Base-by-base conservation (phyloP, 2,329 filamentous ascomycete species). In the Sclerotinia trifoliorum region DNA sequence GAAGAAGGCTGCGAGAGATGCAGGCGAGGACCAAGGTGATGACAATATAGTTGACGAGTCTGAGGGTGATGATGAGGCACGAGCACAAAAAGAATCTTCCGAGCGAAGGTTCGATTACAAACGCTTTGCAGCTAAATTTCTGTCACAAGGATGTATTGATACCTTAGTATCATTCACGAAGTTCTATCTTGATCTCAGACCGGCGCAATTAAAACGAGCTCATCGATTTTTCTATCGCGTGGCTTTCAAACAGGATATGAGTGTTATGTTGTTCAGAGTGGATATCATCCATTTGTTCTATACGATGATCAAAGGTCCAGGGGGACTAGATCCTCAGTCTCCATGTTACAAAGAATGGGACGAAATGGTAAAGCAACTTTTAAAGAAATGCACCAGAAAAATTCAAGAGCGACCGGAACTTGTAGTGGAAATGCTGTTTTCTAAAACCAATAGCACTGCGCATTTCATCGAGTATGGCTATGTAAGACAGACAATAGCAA, bases 41-140 rank as follows among this genome's bases (percentile, higher is more conserved):
- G 65, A 67, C 13, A 82, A 81, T 0, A 82, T 83, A 8, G 85
- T 86, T 29, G 86, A 88, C 21, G 87, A 87, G 3, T 91, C 90
- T 2, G 90, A 91, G 57, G 89, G 86, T 5, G 92, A 96, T 75
- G 92, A 97, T 70, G 84, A 90, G 55, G 84, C 82, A 32, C 85
- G 88, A 73, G 92, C 90, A 0, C 88, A 93, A 73, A 85, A 85
- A 66, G 86, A 88, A 0, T 89, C 88, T 32, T 89, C 86, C 54
- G 95, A 99, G 78, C 88, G 95, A 65, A 96, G 94, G 74, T 99
- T 99, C 77, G 93, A 98, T 80, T 99, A 99, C 77, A 88, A 86
- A 69, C 87, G 90, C 3, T 98, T 97, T 77, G 84, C 91, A 15
- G 84, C 86, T 42, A 90, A 91, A 66, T 98, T 98, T 75, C 86